phyloP scores from a whole-genome alignment of 805 yeast species.

The Millerozyma miso region DNA sequence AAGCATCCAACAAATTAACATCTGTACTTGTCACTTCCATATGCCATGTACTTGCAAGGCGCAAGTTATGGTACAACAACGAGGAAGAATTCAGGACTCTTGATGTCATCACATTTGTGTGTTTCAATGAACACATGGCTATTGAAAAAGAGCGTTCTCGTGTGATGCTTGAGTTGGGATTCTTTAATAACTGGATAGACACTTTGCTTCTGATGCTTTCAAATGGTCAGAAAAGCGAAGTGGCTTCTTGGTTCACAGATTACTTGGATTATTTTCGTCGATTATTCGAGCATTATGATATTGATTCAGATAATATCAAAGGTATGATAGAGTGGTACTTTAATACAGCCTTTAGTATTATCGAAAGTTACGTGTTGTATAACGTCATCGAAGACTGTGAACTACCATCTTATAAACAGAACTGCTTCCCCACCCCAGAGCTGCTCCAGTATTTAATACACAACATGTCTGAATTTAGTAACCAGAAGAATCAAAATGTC shows the following conservation, averaged over 20 bases:
- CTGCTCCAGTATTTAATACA: neutral
- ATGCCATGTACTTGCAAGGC: neutral
- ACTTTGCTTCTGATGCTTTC: neutral
- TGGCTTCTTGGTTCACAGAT: neutral
- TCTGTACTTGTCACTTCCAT: conserved; percentile 1
- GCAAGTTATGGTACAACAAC: neutral
- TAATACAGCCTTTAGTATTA: conserved; percentile 10
- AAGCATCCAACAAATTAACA: neutral
- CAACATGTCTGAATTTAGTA: neutral
- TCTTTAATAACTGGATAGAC: neutral
- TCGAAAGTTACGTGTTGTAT: conserved; percentile 5
- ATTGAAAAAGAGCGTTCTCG: neutral
- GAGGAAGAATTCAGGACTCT: neutral
- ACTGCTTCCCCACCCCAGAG: conserved; percentile 3
- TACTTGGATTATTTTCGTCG: neutral
- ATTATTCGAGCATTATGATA: neutral
- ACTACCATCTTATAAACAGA: conserved; percentile 11
- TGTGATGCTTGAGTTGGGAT: neutral
- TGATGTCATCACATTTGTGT: neutral
- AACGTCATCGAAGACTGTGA: neutral
- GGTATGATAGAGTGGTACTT: conserved; percentile 18
- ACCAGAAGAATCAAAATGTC: neutral
- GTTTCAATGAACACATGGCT: neutral
- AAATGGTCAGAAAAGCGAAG: neutral
- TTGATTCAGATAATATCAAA: neutral